Conservation (phyloP, 805 yeast species). For the Saccharomycopsis fodiens region DNA sequence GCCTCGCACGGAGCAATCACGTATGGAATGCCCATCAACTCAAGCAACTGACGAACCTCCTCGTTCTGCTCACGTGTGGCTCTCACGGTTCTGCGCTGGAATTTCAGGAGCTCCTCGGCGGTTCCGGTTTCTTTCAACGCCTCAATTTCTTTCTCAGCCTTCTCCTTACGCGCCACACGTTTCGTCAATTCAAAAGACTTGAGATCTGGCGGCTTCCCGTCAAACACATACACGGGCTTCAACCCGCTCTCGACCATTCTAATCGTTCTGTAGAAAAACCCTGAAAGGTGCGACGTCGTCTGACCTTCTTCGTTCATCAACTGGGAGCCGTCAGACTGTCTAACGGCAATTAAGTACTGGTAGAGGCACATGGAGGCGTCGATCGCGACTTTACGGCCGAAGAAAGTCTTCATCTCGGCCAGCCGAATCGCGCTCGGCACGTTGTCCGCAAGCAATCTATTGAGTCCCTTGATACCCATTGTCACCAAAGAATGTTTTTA, state of each 20-base stretch:
- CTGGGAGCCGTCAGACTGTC: constrained; percentile 96
- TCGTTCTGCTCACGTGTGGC: constrained; percentile 89
- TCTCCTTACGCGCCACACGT: constrained; percentile 71
- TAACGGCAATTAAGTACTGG: constrained; percentile 91
- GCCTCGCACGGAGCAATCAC: constrained; percentile 97
- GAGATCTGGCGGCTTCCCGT: constrained; percentile 93
- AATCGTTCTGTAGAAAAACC: constrained; percentile 90
- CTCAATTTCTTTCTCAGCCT: constrained; percentile 69
- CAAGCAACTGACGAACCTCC: constrained; percentile 77
- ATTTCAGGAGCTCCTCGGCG: constrained; percentile 64
- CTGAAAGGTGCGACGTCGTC: constrained; percentile 90
- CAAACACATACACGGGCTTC: constrained; percentile 94
- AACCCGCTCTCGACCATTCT: constrained; percentile 87
- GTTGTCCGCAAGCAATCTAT: constrained; percentile 79
- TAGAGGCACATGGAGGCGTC: constrained; percentile 94
- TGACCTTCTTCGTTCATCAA: constrained; percentile 84
- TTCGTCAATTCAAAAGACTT: constrained; percentile 91
- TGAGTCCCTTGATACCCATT: constrained; percentile 54
- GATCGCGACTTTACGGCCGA: constrained; percentile 96
- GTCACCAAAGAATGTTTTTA: no score
- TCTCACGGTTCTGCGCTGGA: constrained; percentile 80
- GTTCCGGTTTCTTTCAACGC: constrained; percentile 65
- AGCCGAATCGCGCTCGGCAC: constrained; percentile 77
- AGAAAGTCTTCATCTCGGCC: constrained; percentile 74
- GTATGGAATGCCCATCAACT: constrained; percentile 91